Base-by-base conservation (phyloP, 2,329 filamentous ascomycete species). In the Botrytis tulipae region DNA sequence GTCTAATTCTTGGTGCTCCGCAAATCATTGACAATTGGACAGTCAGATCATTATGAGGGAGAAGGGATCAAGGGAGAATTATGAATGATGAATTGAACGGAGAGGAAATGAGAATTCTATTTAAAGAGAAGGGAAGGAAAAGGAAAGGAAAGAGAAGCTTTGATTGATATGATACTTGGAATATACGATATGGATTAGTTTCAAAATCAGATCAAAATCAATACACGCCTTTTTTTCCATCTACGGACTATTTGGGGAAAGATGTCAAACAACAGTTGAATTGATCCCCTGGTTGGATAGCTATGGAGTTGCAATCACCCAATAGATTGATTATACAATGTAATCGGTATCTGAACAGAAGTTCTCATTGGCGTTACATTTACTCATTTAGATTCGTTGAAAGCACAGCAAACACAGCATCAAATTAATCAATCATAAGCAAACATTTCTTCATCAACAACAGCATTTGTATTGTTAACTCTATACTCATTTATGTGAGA, bases 1-100 rank as follows among this genome's bases (percentile, higher is more conserved):
- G 66, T 68, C 22, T 68, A 68, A 68, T 68, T 29, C 66, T 68
- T 22, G 25, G 48, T 42, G 66, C 35, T 68, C 66, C 66, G 66
- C 66, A 57, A 68, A 66, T 65, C 62, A 46, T 29, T 66, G 63
- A 66, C 29, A 32, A 57, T 57, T 57, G 51, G 51, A 57, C 51
- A 29, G 51, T 29, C 51, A 57, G 51, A 57, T 57, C 51, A n/a
- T 57, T 18, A 1, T 29, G 63, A 66, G 20, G 44, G 62, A 66
- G 62, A 68, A 68, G 66, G 48, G 48, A 68, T 68, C 66, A 57
- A 42, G 37, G 48, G 48, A 68, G 65, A 68, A 68, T 16, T 48
- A 32, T 16, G 12, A 25, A 48, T 40, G 60, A 62, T 40, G 37
- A 7, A 16, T 44, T 57, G 51, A 9, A 57, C 14, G n/a, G 10